Evolutionary conservation across 495 filamentous ascomycete species (phyloP).

Genomic region (Daldinia concentrica): DNA sequence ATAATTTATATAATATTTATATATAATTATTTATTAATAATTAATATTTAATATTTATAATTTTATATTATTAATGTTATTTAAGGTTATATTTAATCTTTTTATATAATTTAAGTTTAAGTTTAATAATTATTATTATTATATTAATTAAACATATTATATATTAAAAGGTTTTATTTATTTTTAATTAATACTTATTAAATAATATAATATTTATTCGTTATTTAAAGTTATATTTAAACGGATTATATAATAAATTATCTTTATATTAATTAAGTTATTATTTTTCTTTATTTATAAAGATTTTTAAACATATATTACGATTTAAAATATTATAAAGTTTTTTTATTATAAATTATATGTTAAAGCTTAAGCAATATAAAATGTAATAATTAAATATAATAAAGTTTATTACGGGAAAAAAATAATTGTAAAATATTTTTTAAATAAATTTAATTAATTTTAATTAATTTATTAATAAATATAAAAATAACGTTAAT

Average conservation of each 20-base stretch:
- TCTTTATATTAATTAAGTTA: neutral
- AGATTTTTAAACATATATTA: neutral
- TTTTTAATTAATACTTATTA: neutral
- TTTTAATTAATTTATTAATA: neutral
- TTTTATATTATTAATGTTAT: neutral
- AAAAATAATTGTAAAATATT: neutral
- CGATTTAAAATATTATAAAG: neutral
- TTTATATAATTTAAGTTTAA: neutral
- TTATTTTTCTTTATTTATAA: neutral
- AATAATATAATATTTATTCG: neutral
- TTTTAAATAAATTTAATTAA: neutral
- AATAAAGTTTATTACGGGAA: neutral
- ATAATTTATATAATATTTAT: neutral
- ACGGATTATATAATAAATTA: neutral
- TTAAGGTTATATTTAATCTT: neutral
- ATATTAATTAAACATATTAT: neutral
- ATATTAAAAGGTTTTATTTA: neutral
- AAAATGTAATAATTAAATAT: neutral
- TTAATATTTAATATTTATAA: conserved; percentile 1
- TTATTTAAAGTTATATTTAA: neutral
- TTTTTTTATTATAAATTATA: neutral
- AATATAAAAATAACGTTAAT: neutral
- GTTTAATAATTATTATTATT: neutral
- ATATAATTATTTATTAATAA: neutral
- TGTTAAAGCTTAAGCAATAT: neutral